Conservation (phyloP, 805 yeast species). For the Cyberlindnera xishuangbannaensis region DNA sequence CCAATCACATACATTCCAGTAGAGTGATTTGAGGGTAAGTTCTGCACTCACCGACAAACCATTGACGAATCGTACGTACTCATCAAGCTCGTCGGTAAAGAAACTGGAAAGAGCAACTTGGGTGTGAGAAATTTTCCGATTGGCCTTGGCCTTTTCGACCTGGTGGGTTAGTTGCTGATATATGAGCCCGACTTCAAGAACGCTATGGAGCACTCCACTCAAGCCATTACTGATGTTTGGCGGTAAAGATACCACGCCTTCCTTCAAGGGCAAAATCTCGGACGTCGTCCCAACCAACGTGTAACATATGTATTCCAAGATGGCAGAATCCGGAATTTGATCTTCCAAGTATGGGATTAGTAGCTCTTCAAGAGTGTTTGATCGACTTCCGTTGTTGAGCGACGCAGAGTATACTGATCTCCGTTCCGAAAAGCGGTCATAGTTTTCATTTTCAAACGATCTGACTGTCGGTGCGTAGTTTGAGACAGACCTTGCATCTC, state of each 20-base stretch:
- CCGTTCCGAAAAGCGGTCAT: conserved; percentile 33
- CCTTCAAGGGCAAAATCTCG: conserved; percentile 41
- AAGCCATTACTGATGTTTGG: conserved; percentile 46
- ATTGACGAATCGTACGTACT: conserved; percentile 39
- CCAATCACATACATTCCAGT: conserved; percentile 40
- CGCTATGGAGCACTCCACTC: conserved; percentile 46
- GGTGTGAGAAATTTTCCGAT: conserved; percentile 34
- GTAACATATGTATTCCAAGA: conserved; percentile 44
- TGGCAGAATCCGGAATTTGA: conserved; percentile 33
- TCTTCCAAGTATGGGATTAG: conserved; percentile 30
- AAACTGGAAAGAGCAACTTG: conserved; percentile 53
- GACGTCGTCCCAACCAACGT: conserved; percentile 61
- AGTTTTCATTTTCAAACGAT: conserved; percentile 31
- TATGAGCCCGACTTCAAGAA: conserved; percentile 70
- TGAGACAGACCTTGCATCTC: conserved; percentile 10
- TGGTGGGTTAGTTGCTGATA: conserved; percentile 40
- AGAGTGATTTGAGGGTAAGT: conserved; percentile 26
- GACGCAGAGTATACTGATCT: conserved; percentile 30
- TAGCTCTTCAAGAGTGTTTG: conserved; percentile 25
- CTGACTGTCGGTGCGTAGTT: conserved; percentile 26
- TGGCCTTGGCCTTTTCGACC: conserved; percentile 25
- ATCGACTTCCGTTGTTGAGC: conserved; percentile 5
- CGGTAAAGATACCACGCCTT: conserved; percentile 39
- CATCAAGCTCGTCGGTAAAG: conserved; percentile 35
- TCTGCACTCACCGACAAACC: conserved; percentile 35